Evolutionary conservation across 495 filamentous ascomycete genomes (phyloP).

Genomic region (Aspergillus kassunensis): DNA sequence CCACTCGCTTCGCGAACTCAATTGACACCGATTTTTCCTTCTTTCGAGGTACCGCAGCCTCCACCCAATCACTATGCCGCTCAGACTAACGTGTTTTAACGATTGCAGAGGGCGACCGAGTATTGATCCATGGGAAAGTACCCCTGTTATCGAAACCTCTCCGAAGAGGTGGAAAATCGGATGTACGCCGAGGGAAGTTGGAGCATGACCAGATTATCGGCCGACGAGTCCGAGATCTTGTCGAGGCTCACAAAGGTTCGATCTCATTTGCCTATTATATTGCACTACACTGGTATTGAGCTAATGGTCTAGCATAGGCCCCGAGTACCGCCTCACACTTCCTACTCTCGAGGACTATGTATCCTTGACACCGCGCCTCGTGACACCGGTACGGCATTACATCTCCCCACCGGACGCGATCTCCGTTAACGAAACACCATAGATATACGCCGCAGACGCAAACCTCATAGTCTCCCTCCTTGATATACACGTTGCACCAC

Average conservation of each 20-base stretch:
- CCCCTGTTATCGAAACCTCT: conserved; percentile 52
- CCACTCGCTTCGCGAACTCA: conserved; percentile 21
- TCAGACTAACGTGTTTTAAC: conserved; percentile 2
- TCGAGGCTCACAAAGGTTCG: conserved; percentile 48
- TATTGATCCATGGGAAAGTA: conserved; percentile 47
- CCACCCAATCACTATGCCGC: conserved; percentile 3
- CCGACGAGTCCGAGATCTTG: conserved; percentile 48
- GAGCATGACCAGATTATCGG: conserved; percentile 62
- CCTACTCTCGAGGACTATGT: conserved; percentile 73
- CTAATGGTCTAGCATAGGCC: conserved; percentile 23
- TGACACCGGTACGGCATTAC: conserved; percentile 59
- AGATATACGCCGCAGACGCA: conserved; percentile 73
- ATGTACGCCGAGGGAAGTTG: conserved; percentile 49
- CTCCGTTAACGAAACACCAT: conserved; percentile 23
- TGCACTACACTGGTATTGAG: too few species aligned
- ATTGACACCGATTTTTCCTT: conserved; percentile 41
- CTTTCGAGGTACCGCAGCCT: conserved; percentile 31
- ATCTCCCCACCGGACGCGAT: not conserved
- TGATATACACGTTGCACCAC: conserved; percentile 59
- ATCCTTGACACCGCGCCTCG: conserved; percentile 55
- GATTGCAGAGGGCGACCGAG: conserved; percentile 53
- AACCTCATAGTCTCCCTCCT: conserved; percentile 68
- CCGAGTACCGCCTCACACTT: conserved; percentile 50
- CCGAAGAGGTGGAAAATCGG: conserved; percentile 36
- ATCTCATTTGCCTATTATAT: too few species aligned